These are phyloP conservation scores for Acacia melanoxylon DNA, from an alignment of 306 rosid genomes.

Conservation along the genomic window DNA sequence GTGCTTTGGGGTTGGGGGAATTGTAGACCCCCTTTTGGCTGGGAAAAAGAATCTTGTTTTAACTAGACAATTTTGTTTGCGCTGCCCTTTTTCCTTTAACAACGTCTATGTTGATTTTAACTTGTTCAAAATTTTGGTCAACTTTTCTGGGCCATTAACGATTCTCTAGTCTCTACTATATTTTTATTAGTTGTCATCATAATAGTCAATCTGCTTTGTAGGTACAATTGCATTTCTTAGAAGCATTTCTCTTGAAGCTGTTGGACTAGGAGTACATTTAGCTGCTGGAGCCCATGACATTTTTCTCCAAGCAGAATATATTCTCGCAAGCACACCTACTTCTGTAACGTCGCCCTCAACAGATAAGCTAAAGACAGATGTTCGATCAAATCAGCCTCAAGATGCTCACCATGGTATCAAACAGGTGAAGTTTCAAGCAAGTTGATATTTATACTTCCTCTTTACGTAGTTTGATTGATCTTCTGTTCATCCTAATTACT, in stretches of 20 bases:
- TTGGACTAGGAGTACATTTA: constrained; percentile 96
- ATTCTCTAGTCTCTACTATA: background rate
- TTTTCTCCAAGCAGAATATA: constrained; percentile 79
- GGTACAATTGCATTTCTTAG: constrained; percentile 93
- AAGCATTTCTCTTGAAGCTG: constrained; percentile 96
- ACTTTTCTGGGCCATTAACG: background rate
- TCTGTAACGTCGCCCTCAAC: constrained; percentile 44
- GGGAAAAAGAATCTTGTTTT: background rate
- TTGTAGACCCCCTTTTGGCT: background rate
- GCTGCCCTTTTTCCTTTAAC: constrained; percentile 20
- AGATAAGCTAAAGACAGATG: constrained; percentile 49
- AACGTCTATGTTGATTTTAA: background rate
- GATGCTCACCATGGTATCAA: constrained; percentile 96
- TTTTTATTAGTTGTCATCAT: constrained; percentile 9
- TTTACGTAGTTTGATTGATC: background rate
- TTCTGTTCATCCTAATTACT: background rate
- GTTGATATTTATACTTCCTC: constrained; percentile 7
- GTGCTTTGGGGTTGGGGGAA: background rate
- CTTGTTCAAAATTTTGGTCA: constrained; percentile 10
- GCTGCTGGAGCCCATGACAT: constrained; percentile 95
- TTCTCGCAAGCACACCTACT: constrained; percentile 66
- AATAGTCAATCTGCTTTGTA: constrained; percentile 31
- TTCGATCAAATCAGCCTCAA: constrained; percentile 86
- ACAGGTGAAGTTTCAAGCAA: constrained; percentile 57
- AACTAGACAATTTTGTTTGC: constrained; percentile 9